Evolutionary conservation across 2,329 filamentous ascomycete species (phyloP).

Genomic region (Eutypella sp.): DNA sequence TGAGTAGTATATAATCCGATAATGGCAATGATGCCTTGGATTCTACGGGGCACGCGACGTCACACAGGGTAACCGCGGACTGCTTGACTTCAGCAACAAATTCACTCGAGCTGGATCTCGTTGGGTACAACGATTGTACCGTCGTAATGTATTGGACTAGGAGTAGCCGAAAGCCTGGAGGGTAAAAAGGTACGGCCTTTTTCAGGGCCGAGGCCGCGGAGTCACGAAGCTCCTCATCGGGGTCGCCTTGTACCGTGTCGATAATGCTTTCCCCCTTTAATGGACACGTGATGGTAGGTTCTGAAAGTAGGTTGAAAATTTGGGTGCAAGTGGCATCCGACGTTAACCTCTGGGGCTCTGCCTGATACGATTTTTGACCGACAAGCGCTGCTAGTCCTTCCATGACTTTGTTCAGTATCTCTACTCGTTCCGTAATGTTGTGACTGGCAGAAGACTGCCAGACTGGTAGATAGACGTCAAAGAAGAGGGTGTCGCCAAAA

Average conservation of each 20-base stretch:
- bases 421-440: slow-evolving; percentile 14
- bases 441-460: slow-evolving; percentile 17
- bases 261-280: slow-evolving; percentile 15
- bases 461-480: slow-evolving; percentile 19
- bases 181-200: slow-evolving; percentile 22
- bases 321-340: slow-evolving; percentile 21
- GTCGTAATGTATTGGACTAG: slow-evolving; percentile 21
- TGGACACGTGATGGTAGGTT: slow-evolving; percentile 20
- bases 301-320: slow-evolving; percentile 21
- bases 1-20: slow-evolving; percentile 37
- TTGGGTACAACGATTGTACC: slow-evolving; percentile 18
- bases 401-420: slow-evolving; percentile 20
- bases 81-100: slow-evolving; percentile 23
- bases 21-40: slow-evolving; percentile 26
- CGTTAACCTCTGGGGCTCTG: slow-evolving; percentile 15
- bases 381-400: slow-evolving; percentile 24
- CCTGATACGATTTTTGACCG: slow-evolving; percentile 18
- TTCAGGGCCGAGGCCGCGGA: slow-evolving; percentile 20
- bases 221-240: slow-evolving; percentile 18
- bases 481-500: slow-evolving; percentile 26
- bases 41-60: slow-evolving; percentile 43
- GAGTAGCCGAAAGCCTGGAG: slow-evolving; percentile 24
- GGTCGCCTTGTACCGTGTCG: slow-evolving; percentile 4
- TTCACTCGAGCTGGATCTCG: slow-evolving; percentile 7
- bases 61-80: slow-evolving; percentile 41